phyloP scores from a whole-genome alignment of 1,139 yeast genomes.

The Yamadazyma sp. region DNA sequence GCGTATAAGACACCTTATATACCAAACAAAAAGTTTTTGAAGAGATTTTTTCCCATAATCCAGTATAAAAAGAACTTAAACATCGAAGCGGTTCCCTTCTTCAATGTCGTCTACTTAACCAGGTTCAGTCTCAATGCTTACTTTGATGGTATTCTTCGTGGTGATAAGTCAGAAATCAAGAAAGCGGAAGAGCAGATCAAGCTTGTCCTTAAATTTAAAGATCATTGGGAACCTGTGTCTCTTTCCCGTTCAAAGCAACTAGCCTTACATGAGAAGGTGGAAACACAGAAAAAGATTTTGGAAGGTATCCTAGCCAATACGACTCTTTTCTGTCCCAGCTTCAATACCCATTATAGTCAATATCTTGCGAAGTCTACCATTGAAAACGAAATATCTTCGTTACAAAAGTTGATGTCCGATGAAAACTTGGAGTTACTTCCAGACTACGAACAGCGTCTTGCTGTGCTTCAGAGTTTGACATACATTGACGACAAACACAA shows the following conservation, averaged over 20 bases:
- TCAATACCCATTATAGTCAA: conserved; percentile 49
- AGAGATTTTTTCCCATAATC: conserved; percentile 28
- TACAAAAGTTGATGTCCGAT: conserved; percentile 70
- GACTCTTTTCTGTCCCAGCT: conserved; percentile 36
- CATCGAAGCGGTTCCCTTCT: conserved; percentile 47
- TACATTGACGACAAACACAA: conserved; percentile 76
- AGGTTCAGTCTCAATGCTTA: conserved; percentile 42
- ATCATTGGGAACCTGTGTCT: conserved; percentile 46
- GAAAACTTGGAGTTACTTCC: conserved; percentile 89
- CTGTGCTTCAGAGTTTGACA: conserved; percentile 69
- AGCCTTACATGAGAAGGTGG: conserved; percentile 50
- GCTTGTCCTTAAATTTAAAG: conserved; percentile 40
- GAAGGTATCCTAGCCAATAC: conserved; percentile 31
- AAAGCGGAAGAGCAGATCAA: conserved; percentile 44
- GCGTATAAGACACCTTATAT: conserved; percentile 52
- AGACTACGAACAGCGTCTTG: conserved; percentile 86
- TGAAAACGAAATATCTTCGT: conserved; percentile 50
- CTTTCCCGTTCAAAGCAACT: conserved; percentile 49
- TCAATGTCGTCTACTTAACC: conserved; percentile 52
- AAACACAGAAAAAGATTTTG: conserved; percentile 44
- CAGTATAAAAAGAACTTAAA: conserved; percentile 32
- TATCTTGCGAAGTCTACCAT: conserved; percentile 49
- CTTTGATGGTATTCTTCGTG: conserved; percentile 45
- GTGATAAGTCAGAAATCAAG: conserved; percentile 40
- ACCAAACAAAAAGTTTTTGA: conserved; percentile 32